phyloP scores from a whole-genome alignment of 345 rosid species.

The Carallia pectinifolia region DNA sequence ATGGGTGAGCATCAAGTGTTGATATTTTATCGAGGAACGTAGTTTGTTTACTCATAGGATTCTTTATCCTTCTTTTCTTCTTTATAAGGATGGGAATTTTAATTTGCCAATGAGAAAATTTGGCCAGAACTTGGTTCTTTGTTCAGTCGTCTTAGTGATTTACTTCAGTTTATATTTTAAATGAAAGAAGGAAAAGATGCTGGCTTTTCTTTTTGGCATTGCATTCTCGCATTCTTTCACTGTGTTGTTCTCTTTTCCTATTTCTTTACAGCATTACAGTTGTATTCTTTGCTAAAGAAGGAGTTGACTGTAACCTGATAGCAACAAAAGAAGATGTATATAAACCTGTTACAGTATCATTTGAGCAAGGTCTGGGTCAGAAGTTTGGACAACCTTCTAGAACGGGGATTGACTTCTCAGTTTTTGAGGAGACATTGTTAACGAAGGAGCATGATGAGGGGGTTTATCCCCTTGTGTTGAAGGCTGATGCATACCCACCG shows the following conservation, averaged over 20 bases:
- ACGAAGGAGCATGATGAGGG: constrained; percentile 35
- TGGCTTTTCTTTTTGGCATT: background rate
- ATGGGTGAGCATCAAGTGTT: background rate
- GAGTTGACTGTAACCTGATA: constrained; percentile 51
- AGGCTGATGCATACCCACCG: constrained; percentile 55
- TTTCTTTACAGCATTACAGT: constrained; percentile 57
- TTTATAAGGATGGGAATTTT: background rate
- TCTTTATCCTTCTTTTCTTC: background rate
- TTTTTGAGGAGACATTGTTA: constrained; percentile 57
- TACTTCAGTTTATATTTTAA: too few relatives aligned
- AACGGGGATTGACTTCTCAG: constrained; percentile 68
- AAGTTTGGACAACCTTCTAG: constrained; percentile 75
- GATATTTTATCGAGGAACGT: background rate
- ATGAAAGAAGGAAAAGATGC: too few relatives aligned
- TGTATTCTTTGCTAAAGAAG: constrained; percentile 82
- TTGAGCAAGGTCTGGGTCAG: constrained; percentile 80
- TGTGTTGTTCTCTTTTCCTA: constrained; percentile 6
- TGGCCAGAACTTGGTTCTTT: background rate
- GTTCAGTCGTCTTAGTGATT: background rate
- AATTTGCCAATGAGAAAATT: background rate
- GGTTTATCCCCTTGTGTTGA: constrained; percentile 69
- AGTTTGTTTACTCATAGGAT: background rate
- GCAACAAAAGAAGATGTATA: constrained; percentile 59
- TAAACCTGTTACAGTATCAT: constrained; percentile 55
- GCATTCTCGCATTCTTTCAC: background rate